phyloP scores from a whole-genome alignment of 2,329 filamentous ascomycete genomes.

The Paecilomyces fulvus region DNA sequence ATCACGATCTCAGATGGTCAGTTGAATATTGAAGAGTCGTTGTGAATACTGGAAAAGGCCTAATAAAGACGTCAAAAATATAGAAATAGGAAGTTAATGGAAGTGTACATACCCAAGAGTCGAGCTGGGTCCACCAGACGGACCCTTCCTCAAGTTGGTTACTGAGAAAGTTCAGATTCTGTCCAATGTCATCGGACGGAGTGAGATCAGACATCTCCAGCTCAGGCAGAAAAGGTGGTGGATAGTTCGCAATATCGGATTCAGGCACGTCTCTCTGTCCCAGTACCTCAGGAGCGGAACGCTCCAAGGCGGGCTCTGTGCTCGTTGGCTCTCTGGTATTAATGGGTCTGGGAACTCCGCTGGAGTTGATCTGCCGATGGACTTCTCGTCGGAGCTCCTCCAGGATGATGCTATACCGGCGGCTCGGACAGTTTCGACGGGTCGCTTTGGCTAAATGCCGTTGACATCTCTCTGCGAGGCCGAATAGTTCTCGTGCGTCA shows the following conservation, averaged over 20 bases:
- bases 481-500: constrained; percentile 25
- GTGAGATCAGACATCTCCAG: constrained; percentile 14
- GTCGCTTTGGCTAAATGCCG: constrained; percentile 40
- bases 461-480: constrained; percentile 38
- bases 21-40: constrained; percentile 19
- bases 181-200: constrained; percentile 11
- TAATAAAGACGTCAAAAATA: constrained; percentile 6
- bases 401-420: constrained; percentile 41
- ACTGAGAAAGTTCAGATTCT: constrained; percentile 22
- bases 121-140: constrained; percentile 30
- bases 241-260: neutral
- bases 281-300: neutral
- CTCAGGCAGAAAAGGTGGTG: constrained; percentile 6
- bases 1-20: no score
- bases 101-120: constrained; percentile 26
- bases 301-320: neutral
- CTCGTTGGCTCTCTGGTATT: neutral
- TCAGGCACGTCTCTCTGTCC: neutral
- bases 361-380: constrained; percentile 23
- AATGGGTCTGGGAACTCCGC: neutral
- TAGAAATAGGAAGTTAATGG: neutral
- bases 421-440: constrained; percentile 38
- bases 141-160: constrained; percentile 25
- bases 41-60: constrained; percentile 26
- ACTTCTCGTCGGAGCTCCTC: constrained; percentile 39